Conservation (phyloP, 139 green algal species). For the Nannochloris sp. region DNA sequence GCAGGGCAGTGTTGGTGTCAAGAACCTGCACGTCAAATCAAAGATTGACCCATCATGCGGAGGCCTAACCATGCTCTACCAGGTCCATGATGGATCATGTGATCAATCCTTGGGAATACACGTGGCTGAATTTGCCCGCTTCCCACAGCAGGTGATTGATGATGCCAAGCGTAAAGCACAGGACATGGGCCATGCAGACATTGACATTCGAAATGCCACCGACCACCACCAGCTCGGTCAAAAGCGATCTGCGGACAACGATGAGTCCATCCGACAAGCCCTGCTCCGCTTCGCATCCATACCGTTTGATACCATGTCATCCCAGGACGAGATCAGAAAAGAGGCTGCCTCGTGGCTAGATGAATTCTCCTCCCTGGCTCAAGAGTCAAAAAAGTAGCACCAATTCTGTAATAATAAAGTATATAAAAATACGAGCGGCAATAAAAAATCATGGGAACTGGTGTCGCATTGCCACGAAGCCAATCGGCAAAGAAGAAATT, state of each 20-base stretch:
- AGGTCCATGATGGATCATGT: constrained; percentile 65
- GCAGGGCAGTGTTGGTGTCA: constrained; percentile 48
- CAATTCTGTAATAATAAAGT: too few relatives aligned
- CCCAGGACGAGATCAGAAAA: too few relatives aligned
- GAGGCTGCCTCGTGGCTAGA: too few relatives aligned
- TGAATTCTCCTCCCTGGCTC: too few relatives aligned
- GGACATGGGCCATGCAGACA: constrained; percentile 41
- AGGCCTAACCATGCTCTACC: constrained; percentile 89
- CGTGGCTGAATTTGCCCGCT: constrained; percentile 81
- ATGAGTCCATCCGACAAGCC: too few relatives aligned
- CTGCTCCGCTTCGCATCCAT: too few relatives aligned
- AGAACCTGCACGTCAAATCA: constrained; percentile 71
- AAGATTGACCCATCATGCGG: constrained; percentile 46
- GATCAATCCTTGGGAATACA: constrained; percentile 94
- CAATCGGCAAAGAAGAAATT: constrained; percentile 6
- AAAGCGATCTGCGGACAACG: neutral
- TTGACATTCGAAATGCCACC: constrained; percentile 35
- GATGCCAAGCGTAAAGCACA: constrained; percentile 59
- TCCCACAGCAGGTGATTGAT: constrained; percentile 74
- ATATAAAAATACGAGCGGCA: too few relatives aligned
- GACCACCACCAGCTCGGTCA: neutral
- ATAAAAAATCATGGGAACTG: too few relatives aligned
- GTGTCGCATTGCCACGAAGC: neutral
- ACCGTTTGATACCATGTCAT: too few relatives aligned
- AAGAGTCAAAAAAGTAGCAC: too few relatives aligned